A percentile compares a stretch with the other conserved stretches of the same genome.
These are phyloP conservation scores for Neopestalotiopsis clavispora DNA, from an alignment of 2,329 filamentous ascomycete genomes.

Conservation along the genomic window DNA sequence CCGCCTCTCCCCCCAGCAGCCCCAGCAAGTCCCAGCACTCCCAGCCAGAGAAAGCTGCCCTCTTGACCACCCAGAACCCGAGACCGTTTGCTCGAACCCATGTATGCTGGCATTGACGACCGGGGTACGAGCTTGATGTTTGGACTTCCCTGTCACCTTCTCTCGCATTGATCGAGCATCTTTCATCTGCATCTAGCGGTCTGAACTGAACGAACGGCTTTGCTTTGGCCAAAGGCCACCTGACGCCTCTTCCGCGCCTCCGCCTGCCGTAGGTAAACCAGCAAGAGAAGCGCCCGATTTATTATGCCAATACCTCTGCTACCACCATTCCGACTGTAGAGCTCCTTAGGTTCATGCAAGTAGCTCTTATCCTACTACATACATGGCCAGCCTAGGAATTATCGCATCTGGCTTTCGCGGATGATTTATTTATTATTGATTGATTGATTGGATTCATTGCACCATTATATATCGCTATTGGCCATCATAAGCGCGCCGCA, in stretches of 20 bases:
- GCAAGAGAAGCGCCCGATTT: neutral
- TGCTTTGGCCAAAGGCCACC: neutral
- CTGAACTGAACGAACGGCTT: slow-evolving; percentile 1
- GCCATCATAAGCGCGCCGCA: neutral
- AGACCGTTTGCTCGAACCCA: neutral
- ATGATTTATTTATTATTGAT: neutral
- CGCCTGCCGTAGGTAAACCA: neutral
- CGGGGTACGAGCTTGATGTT: neutral
- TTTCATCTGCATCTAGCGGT: slow-evolving; percentile 7
- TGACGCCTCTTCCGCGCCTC: slow-evolving; percentile 3
- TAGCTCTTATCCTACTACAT: no score
- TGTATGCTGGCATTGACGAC: neutral
- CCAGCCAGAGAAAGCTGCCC: neutral
- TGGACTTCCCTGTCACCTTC: neutral
- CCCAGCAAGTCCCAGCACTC: no score
- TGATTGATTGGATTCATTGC: neutral
- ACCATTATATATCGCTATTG: neutral
- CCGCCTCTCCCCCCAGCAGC: neutral
- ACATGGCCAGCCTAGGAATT: neutral
- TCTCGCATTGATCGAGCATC: neutral
- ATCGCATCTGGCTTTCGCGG: neutral
- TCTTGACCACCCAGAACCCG: neutral
- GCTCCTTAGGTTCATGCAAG: no score
- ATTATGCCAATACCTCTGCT: neutral
- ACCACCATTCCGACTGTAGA: neutral